These are phyloP conservation scores for Wakefieldia striispora DNA, from an alignment of 768 basidiomycete species.

Conservation along the genomic window DNA sequence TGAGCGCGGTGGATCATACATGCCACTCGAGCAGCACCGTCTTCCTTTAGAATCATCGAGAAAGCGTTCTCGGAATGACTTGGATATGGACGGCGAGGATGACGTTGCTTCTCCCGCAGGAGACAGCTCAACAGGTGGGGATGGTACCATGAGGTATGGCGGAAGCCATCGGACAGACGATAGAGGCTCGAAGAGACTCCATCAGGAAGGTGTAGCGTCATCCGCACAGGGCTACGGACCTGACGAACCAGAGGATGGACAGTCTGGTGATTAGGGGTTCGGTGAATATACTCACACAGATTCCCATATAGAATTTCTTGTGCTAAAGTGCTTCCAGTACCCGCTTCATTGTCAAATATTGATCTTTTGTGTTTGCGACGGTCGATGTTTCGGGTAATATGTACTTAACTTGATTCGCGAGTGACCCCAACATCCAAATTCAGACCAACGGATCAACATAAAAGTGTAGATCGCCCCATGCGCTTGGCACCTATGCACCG, in stretches of 20 bases:
- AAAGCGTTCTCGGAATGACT: constrained; percentile 60
- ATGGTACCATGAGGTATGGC: constrained; percentile 33
- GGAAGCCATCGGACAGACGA: constrained; percentile 43
- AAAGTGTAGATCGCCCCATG: constrained; percentile 29
- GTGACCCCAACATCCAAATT: constrained; percentile 10
- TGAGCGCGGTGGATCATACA: constrained; percentile 37
- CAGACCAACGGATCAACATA: constrained; percentile 25
- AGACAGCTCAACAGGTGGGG: constrained; percentile 29
- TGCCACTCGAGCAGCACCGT: constrained; percentile 37
- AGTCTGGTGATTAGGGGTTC: constrained; percentile 32
- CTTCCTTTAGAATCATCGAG: constrained; percentile 44
- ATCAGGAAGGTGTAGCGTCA: constrained; percentile 40
- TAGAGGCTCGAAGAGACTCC: constrained; percentile 59
- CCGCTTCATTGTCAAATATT: constrained; percentile 15
- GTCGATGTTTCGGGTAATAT: constrained; percentile 16
- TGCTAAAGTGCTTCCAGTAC: constrained; percentile 23
- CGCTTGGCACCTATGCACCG: constrained; percentile 3
- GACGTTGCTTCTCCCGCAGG: constrained; percentile 38
- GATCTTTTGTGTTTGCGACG: constrained; percentile 17
- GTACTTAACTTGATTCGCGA: constrained; percentile 19
- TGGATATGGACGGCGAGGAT: constrained; percentile 60
- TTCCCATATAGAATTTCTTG: constrained; percentile 36
- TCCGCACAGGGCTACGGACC: constrained; percentile 24
- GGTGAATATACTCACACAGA: constrained; percentile 18
- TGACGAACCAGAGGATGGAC: constrained; percentile 33